Percentiles rank a stretch among this genome's conserved stretches.
phyloP scores from a whole-genome alignment of 179 eudicot species.

The Actinidia polygama region DNA sequence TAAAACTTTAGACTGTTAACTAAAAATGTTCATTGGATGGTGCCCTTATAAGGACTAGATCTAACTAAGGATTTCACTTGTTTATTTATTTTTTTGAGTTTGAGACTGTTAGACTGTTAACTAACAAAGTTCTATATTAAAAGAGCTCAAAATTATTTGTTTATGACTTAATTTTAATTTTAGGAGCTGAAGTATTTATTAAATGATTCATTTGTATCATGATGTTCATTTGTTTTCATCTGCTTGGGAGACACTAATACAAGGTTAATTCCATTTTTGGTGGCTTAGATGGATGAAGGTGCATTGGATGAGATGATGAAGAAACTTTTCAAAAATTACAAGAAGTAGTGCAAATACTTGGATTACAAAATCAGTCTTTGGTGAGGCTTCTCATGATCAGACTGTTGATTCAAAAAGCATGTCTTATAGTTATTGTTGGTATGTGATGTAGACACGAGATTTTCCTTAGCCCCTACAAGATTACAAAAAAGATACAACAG shows the following conservation, averaged over 20 bases:
- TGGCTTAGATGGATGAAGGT: constrained; percentile 87
- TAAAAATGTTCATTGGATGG: no score
- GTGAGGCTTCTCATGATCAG: constrained; percentile 44
- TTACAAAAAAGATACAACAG: no score
- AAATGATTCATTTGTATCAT: constrained; percentile 12
- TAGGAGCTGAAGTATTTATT: neutral
- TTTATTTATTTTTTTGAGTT: no score
- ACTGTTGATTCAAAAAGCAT: neutral
- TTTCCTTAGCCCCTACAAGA: neutral
- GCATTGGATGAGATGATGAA: constrained; percentile 93
- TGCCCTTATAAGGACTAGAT: no score
- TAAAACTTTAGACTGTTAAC: no score
- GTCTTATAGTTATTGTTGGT: neutral
- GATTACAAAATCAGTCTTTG: constrained; percentile 97
- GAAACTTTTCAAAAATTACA: constrained; percentile 96
- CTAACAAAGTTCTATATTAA: neutral
- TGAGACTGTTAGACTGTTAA: no score
- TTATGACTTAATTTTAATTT: neutral
- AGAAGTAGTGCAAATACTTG: constrained; percentile 97
- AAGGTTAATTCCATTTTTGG: neutral
- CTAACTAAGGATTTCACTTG: no score
- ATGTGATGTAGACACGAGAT: neutral
- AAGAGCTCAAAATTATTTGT: neutral
- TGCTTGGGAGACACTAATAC: neutral
- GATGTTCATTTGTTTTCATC: neutral